Percentiles rank a stretch among this genome's conserved stretches.
phyloP scores from a whole-genome alignment of 2,329 filamentous ascomycete species.

The Venturia asperata region DNA sequence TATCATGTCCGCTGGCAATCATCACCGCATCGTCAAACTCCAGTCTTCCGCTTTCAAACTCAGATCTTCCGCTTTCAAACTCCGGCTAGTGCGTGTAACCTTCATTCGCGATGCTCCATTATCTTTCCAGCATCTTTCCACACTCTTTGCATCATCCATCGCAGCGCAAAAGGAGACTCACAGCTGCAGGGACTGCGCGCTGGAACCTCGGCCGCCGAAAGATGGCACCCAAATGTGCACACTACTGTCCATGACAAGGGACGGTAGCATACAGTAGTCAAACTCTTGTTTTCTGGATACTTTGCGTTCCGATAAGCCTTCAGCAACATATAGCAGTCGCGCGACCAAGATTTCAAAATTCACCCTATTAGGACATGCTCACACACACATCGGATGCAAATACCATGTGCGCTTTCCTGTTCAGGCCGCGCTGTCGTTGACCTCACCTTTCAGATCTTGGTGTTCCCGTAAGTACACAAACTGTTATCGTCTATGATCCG shows the following conservation, averaged over 20 bases:
- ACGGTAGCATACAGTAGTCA: not conserved
- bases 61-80: not conserved
- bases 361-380: not conserved
- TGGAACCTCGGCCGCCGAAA: not conserved
- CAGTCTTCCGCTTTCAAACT: not conserved
- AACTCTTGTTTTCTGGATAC: not conserved
- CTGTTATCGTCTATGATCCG: not conserved
- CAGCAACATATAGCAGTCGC: not conserved
- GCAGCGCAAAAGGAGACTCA: not conserved
- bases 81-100: not conserved
- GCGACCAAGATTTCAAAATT: not conserved
- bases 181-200: not conserved
- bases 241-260: not conserved
- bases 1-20: not conserved
- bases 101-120: not conserved
- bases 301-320: not conserved
- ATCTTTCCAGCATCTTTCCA: no score
- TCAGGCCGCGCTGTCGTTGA: not conserved
- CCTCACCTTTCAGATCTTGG: no score
- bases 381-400: not conserved
- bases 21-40: not conserved
- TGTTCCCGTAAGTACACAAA: not conserved
- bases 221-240: not conserved
- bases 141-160: not conserved
- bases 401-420: not conserved